A percentile compares a stretch with the other conserved stretches of the same genome.
phyloP scores from a whole-genome alignment of 768 basidiomycete species.

The Termitomyces sp. region DNA sequence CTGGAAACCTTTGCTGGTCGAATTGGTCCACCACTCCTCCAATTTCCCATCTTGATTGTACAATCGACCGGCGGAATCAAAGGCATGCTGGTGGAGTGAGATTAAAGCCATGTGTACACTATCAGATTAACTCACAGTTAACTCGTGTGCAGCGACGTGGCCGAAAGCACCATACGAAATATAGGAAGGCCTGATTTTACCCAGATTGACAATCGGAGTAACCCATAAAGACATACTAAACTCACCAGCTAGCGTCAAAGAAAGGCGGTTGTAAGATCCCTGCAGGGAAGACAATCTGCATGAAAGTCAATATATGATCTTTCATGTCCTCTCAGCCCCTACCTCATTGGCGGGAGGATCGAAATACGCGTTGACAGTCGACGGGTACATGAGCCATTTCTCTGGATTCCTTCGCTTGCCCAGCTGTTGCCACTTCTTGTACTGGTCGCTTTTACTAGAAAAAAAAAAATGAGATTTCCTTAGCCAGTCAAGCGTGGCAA shows the following conservation, averaged over 20 bases:
- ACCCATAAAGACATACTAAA: background rate
- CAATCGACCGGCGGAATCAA: conserved; percentile 83
- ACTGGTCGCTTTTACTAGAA: conserved; percentile 49
- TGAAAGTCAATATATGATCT: background rate
- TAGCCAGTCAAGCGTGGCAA: background rate
- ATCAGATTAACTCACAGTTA: conserved; percentile 51
- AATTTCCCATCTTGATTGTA: conserved; percentile 89
- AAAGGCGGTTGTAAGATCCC: conserved; percentile 93
- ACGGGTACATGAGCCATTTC: conserved; percentile 85
- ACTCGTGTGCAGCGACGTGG: conserved; percentile 86
- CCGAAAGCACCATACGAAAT: conserved; percentile 92
- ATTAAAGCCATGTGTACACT: background rate
- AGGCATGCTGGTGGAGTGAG: conserved; percentile 58
- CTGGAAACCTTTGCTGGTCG: conserved; percentile 79
- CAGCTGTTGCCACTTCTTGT: conserved; percentile 69
- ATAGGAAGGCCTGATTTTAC: conserved; percentile 67
- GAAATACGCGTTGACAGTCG: conserved; percentile 85
- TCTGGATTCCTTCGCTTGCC: conserved; percentile 64
- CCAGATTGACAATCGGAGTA: background rate
- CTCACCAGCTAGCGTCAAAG: conserved; percentile 75
- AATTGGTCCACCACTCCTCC: conserved; percentile 90
- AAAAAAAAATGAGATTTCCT: background rate
- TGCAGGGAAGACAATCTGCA: conserved; percentile 90
- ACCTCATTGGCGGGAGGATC: conserved; percentile 87
- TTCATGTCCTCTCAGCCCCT: conserved; percentile 7